Base-by-base conservation (phyloP, 768 basidiomycete species). In the Boletus eberwhitei region DNA sequence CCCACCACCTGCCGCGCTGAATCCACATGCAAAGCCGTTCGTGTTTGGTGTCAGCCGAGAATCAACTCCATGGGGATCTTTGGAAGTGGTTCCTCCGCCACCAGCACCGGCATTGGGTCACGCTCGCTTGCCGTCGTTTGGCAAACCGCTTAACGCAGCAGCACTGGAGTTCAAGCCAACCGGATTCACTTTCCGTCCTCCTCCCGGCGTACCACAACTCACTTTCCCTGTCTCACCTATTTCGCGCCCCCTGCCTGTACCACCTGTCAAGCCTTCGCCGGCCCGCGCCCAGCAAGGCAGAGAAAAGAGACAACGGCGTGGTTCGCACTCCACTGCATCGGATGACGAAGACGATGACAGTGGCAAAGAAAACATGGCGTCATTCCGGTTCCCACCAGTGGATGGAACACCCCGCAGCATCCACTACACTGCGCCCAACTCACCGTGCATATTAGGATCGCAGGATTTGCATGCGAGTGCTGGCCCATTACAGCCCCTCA, bases 1-100 rank as follows among this genome's bases (percentile, higher is more conserved):
- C 6, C 55, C 58, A 47, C 60, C 59, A 62, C 50, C 59, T 45
- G 58, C 54, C 54, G 39, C 79, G 3, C 77, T 91, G 46, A 93
- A 93, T 66, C 91, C 91, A 0, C 77, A 82, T 47, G 91, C 91
- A 7, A 90, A 89, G 64, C 89, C 91, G 0, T 93, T 93, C 59
- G 85, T 91, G 9, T 93, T 93, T 66, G 88, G 88, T 50, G 56
- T 72, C 34, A 68, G 63, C 38, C 71, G 68, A 53, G 64, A 60
- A 21, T 73, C 73, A 36, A 70, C 64, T 32, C 74, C 75, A 16
- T 72, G 69, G 57, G 66, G 66, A 21, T 69, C 72, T 7, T 53
- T 66, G 52, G 68, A 66, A 52, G 42, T 60, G 43, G 22, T 36
- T 58, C 60, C 48, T 58, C 70, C 60, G 64, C 58, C 71, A 35